Conservation (phyloP, 495 filamentous ascomycete genomes). For the Aspergillus asperescens region DNA sequence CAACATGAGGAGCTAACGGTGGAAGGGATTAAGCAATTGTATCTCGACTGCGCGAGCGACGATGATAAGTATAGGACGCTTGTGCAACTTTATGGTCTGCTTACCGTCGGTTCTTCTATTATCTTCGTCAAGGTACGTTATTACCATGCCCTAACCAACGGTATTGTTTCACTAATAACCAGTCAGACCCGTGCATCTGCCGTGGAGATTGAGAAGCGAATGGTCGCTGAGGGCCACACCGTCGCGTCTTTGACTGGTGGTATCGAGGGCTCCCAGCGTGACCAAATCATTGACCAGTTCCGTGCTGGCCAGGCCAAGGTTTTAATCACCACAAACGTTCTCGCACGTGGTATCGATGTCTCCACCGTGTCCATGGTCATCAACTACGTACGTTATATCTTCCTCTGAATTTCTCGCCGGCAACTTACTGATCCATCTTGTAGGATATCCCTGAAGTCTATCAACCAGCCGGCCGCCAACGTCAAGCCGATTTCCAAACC, state of each 20-base stretch:
- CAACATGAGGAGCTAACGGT: conserved; percentile 88
- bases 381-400: conserved; percentile 62
- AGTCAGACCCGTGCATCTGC: conserved; percentile 73
- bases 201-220: conserved; percentile 71
- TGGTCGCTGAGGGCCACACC: conserved; percentile 83
- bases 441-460: conserved; percentile 54
- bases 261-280: conserved; percentile 76
- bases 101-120: conserved; percentile 94
- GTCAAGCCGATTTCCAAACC: conserved; percentile 73
- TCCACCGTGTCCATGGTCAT: conserved; percentile 95
- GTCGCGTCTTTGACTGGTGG: conserved; percentile 84
- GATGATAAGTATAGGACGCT: conserved; percentile 81
- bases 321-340: conserved; percentile 97
- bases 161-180: conserved; percentile 2
- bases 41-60: conserved; percentile 80
- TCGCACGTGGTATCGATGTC: conserved; percentile 95
- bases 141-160: background rate
- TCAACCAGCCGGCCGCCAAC: conserved; percentile 19
- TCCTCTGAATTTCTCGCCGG: background rate
- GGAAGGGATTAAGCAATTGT: conserved; percentile 94
- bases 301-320: conserved; percentile 83
- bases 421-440: conserved; percentile 7
- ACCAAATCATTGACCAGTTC: conserved; percentile 82
- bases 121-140: conserved; percentile 83
- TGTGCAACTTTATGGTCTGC: conserved; percentile 85